Conservation (phyloP, 2,329 filamentous ascomycete genomes). For the Venturia carpophila region DNA sequence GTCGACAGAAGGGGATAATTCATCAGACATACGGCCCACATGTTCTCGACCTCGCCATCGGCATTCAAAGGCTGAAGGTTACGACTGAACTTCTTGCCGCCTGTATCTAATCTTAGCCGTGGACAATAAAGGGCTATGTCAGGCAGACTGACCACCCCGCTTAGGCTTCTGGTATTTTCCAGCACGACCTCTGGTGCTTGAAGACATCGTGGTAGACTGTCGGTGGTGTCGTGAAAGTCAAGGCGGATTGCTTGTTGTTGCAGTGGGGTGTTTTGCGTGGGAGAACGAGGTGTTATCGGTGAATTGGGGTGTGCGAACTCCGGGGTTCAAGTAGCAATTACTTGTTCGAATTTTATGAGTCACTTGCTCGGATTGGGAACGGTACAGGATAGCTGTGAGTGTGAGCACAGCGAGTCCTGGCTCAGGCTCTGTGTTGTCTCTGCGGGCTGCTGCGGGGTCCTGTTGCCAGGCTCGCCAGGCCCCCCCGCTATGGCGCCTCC, state of each 20-base stretch:
- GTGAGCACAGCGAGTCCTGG: not conserved
- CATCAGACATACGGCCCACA: conserved; percentile 62
- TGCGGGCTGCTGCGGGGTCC: not conserved
- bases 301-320: not conserved
- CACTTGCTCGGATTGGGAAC: not conserved
- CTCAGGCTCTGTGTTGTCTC: not conserved
- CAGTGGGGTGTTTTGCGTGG: not conserved
- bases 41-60: conserved; percentile 80
- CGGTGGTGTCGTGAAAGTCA: not conserved
- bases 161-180: conserved; percentile 94
- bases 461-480: not conserved
- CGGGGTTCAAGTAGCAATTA: not conserved
- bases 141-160: conserved; percentile 65
- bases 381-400: not conserved
- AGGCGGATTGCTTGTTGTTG: not conserved
- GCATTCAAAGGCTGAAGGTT: conserved; percentile 81
- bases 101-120: conserved; percentile 38
- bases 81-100: conserved; percentile 91
- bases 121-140: not conserved
- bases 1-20: not conserved
- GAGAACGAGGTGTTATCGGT: not conserved
- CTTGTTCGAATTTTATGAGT: not conserved
- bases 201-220: too few species aligned
- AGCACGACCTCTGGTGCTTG: conserved; percentile 57
- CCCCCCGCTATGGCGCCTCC: not conserved